Base-by-base conservation (phyloP, 2,329 filamentous ascomycete species). In the Leptosphaerulina australis region DNA sequence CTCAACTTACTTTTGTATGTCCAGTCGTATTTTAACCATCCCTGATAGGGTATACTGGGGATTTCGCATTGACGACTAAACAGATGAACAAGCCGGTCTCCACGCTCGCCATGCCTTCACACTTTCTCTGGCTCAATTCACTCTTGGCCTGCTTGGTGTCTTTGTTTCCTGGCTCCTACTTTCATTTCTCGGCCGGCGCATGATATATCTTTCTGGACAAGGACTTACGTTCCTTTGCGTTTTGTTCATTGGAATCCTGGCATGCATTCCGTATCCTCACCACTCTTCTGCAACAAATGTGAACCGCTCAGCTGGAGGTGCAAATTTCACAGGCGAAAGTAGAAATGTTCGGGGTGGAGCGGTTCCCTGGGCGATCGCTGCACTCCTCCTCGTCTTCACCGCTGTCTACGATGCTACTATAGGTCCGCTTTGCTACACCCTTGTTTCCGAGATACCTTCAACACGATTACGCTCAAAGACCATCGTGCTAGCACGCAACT, bases 401-500 rank as follows among this genome's bases (percentile, higher is more conserved):
- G 48, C 56, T 0, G 39, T 50, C 1, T 59, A 59, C 33, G 50
- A 57, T 5, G 53, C 45, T 12, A 44, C 34, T 12, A 46, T 64
- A 3, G 63, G 63, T 1, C 60, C 63, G 0, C 82, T 77, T 80
- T 2, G 64, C 72, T 7, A 81, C 74, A 92, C 90, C 0, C 81
- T 96, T 7, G 90, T 95, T 4, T 83, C 88, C 0, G 91, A 96
- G 69, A 74, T 96, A 15, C 90, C 90, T 0, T 90, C 90, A 0
- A 83, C 88, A 4, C 83, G 91, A 2, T 79, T 96, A 20, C 88
- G 91, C 66, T 90, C 92, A 74, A 96, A 96, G 78, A 95, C 91
- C 0, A 87, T 95, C 22, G 90, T 92, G 0, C 80, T 95, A 2
- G 89, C 88, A 1, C 86, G 91, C 37, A 87, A 88, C 55, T 76